Percentiles rank a stretch among this genome's conserved stretches.
Evolutionary conservation across 179 eudicot species (phyloP).

Genomic region (Silene coronaria): DNA sequence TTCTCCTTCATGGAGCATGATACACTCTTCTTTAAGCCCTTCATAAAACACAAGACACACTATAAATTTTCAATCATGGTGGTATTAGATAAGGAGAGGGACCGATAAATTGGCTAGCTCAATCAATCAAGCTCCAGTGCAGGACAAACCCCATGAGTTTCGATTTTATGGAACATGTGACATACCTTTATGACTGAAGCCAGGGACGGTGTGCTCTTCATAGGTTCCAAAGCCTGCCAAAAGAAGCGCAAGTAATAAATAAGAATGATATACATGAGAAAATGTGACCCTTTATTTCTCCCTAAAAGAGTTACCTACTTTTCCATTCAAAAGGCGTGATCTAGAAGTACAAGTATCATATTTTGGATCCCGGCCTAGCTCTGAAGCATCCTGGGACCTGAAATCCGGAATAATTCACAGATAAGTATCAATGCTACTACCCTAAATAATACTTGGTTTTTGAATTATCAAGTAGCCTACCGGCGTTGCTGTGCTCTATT

Average conservation of each 20-base stretch:
- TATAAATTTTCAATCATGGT: neutral
- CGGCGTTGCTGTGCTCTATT: constrained; percentile 50
- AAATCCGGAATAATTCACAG: constrained; percentile 1
- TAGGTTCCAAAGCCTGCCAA: constrained; percentile 23
- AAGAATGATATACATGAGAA: neutral
- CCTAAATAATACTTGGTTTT: neutral
- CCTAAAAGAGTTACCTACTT: constrained; percentile 38
- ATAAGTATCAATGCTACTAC: neutral
- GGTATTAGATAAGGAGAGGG: no score
- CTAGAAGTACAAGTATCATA: constrained; percentile 23
- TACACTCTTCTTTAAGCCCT: constrained; percentile 40
- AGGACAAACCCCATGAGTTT: neutral
- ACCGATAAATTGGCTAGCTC: neutral
- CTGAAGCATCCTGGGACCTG: constrained; percentile 44
- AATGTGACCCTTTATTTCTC: neutral
- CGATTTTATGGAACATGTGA: neutral
- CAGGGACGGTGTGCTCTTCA: constrained; percentile 34
- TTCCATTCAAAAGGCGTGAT: constrained; percentile 46
- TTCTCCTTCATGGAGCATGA: constrained; percentile 33
- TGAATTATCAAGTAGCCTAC: constrained; percentile 23
- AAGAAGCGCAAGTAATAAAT: constrained; percentile 14
- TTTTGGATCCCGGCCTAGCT: constrained; percentile 28
- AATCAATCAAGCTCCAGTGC: neutral
- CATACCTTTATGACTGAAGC: constrained; percentile 37
- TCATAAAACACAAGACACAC: neutral